Percentiles rank a stretch among this genome's conserved stretches.
These are phyloP conservation scores for Harringtonia lauricola DNA, from an alignment of 2,329 filamentous ascomycete genomes.

Conservation along the genomic window DNA sequence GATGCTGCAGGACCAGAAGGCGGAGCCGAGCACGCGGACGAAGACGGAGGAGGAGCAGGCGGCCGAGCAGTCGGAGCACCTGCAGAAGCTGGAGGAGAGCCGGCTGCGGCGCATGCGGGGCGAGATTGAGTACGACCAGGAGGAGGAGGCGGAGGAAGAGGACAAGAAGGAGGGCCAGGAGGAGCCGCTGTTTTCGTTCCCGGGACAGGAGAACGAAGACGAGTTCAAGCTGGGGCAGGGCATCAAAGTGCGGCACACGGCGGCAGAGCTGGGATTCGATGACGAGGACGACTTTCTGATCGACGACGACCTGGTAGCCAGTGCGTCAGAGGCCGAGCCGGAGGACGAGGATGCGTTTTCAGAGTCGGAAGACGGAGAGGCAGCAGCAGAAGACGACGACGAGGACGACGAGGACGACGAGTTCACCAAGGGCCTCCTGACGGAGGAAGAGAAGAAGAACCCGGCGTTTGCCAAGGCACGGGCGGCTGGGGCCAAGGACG, in stretches of 20 bases:
- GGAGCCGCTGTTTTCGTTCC: slow-evolving; percentile 13
- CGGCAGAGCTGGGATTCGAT: slow-evolving; percentile 61
- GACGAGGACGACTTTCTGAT: slow-evolving; percentile 92
- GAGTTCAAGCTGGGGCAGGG: slow-evolving; percentile 50
- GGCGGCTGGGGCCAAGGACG: slow-evolving; percentile 19
- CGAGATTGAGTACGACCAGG: slow-evolving; percentile 57
- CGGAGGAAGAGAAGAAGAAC: slow-evolving; percentile 43
- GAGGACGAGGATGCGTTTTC: slow-evolving; percentile 42
- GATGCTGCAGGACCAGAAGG: slow-evolving; percentile 73
- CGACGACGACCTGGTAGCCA: slow-evolving; percentile 80
- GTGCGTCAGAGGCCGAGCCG: slow-evolving; percentile 58
- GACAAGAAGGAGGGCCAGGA: not conserved
- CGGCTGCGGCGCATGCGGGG: slow-evolving; percentile 80
- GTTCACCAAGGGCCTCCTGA: slow-evolving; percentile 59
- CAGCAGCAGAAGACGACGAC: slow-evolving; percentile 13
- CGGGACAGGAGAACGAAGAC: slow-evolving; percentile 36
- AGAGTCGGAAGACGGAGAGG: slow-evolving; percentile 27
- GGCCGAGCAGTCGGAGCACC: slow-evolving; percentile 62
- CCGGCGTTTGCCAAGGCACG: slow-evolving; percentile 29
- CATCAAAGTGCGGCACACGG: slow-evolving; percentile 44
- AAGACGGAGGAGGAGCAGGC: slow-evolving; percentile 85
- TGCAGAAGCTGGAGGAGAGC: slow-evolving; percentile 75
- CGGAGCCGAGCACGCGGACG: slow-evolving; percentile 74
- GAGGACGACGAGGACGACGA: slow-evolving; percentile 46
- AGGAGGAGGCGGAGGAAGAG: slow-evolving; percentile 19